Evolutionary conservation across 805 yeast genomes (phyloP).

Genomic region (Zygosaccharomyces gambellarensis): DNA sequence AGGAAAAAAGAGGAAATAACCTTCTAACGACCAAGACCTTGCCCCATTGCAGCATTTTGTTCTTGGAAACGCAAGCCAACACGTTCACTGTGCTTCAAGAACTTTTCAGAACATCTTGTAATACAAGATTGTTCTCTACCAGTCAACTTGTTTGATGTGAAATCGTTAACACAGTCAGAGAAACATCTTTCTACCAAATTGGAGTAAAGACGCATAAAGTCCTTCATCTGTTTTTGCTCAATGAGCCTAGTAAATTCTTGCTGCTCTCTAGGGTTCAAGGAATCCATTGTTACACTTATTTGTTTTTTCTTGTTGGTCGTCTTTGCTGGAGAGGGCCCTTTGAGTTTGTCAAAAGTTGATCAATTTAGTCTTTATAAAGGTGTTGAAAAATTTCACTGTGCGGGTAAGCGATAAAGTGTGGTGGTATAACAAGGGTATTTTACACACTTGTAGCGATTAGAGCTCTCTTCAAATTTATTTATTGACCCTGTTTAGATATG

Average conservation of each 20-base stretch:
- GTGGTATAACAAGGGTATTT: not conserved
- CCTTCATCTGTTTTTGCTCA: conserved; percentile 97
- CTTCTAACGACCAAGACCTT: conserved; percentile 47
- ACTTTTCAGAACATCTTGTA: conserved; percentile 91
- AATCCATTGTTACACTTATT: conserved; percentile 62
- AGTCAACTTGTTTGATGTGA: conserved; percentile 86
- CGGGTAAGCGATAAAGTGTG: conserved; percentile 1
- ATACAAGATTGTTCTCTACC: conserved; percentile 82
- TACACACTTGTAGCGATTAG: not conserved
- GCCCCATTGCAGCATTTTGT: conserved; percentile 79
- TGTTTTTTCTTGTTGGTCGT: not conserved
- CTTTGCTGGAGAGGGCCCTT: not conserved
- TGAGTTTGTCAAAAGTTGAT: not conserved
- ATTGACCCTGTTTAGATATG: conserved; percentile 51
- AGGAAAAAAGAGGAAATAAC: not conserved
- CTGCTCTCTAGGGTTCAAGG: conserved; percentile 90
- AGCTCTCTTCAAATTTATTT: not conserved
- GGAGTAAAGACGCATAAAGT: conserved; percentile 95
- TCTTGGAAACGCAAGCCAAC: conserved; percentile 99
- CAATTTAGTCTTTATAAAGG: conserved; percentile 4
- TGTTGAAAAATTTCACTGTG: conserved; percentile 4
- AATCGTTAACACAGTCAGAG: conserved; percentile 95
- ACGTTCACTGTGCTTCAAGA: conserved; percentile 95
- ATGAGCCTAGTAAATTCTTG: conserved; percentile 93
- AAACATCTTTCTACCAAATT: conserved; percentile 95